A percentile compares a stretch with the other conserved stretches of the same genome.
These are phyloP conservation scores for Stentor coeruleus DNA, from an alignment of 73 alveolate species.

Conservation along the genomic window DNA sequence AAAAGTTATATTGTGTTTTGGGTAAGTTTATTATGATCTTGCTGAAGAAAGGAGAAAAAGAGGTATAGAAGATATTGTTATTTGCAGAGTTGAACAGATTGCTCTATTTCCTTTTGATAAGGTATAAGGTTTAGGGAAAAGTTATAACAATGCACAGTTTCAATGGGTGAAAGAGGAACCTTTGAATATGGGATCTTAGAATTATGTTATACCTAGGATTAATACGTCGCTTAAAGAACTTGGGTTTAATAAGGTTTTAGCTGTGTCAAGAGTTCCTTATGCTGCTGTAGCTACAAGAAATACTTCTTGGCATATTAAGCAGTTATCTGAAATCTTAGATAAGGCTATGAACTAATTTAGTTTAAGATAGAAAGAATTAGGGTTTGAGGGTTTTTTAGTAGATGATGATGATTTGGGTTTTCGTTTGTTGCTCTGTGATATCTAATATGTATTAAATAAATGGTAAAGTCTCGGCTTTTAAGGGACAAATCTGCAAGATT, in stretches of 20 bases:
- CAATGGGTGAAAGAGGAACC: slow-evolving; percentile 82
- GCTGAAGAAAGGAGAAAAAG: slow-evolving; percentile 46
- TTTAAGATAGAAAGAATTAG: too few species aligned
- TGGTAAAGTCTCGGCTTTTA: slow-evolving; percentile 17
- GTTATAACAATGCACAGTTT: slow-evolving; percentile 62
- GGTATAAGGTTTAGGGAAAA: slow-evolving; percentile 42
- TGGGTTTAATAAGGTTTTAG: slow-evolving; percentile 33
- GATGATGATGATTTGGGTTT: too few species aligned
- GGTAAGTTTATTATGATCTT: slow-evolving; percentile 73
- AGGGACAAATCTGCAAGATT: neutral
- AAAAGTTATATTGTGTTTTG: slow-evolving; percentile 74
- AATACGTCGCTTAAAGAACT: slow-evolving; percentile 34
- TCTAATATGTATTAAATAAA: neutral
- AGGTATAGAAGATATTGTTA: slow-evolving; percentile 69
- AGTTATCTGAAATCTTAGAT: slow-evolving; percentile 45
- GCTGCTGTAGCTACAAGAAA: slow-evolving; percentile 91
- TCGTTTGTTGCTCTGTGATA: too few species aligned
- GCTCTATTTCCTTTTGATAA: slow-evolving; percentile 93
- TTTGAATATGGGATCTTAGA: slow-evolving; percentile 67
- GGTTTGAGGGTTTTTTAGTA: too few species aligned
- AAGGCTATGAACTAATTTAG: too few species aligned
- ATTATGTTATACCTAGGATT: slow-evolving; percentile 65
- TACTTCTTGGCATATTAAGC: slow-evolving; percentile 53
- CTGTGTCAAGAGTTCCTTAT: slow-evolving; percentile 61
- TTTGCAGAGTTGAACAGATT: slow-evolving; percentile 81